Conservation (phyloP, 495 filamentous ascomycete genomes). For the Penicillium maclennaniae region DNA sequence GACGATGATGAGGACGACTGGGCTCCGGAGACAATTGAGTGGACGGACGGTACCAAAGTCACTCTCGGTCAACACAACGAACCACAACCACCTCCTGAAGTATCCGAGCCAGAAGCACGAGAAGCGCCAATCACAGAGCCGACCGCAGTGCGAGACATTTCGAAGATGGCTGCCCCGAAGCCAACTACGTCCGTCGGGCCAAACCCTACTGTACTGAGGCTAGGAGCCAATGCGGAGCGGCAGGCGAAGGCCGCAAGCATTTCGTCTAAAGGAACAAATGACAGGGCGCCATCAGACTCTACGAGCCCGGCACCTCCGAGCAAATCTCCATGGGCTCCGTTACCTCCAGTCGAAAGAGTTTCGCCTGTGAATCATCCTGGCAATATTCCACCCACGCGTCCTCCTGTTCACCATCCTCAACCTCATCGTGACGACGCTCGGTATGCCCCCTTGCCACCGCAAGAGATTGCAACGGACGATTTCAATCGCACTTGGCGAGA, state of each 20-base stretch:
- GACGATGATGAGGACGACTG: slow-evolving; percentile 98
- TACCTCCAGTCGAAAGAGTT: slow-evolving; percentile 79
- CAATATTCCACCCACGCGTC: slow-evolving; percentile 29
- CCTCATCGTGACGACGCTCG: slow-evolving; percentile 28
- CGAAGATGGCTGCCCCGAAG: slow-evolving; percentile 39
- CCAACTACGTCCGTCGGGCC: slow-evolving; percentile 47
- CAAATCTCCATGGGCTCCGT: slow-evolving; percentile 86
- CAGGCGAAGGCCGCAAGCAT: slow-evolving; percentile 54
- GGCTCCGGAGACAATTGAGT: slow-evolving; percentile 93
- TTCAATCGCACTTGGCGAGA: slow-evolving; percentile 88
- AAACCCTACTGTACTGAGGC: slow-evolving; percentile 50
- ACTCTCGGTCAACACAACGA: slow-evolving; percentile 56
- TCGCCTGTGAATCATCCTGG: slow-evolving; percentile 58
- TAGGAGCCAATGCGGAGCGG: slow-evolving; percentile 48
- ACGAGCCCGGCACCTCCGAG: slow-evolving; percentile 72
- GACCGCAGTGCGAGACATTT: slow-evolving; percentile 22
- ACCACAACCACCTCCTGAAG: slow-evolving; percentile 22
- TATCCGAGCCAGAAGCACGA: slow-evolving; percentile 22
- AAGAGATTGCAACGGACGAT: slow-evolving; percentile 91
- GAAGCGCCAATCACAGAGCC: slow-evolving; percentile 24
- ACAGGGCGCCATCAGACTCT: slow-evolving; percentile 73
- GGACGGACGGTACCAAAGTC: slow-evolving; percentile 95
- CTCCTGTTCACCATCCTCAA: slow-evolving; percentile 30
- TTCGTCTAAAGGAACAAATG: slow-evolving; percentile 60
- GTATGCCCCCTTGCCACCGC: slow-evolving; percentile 46